A percentile compares a stretch with the other conserved stretches of the same genome.
These are phyloP conservation scores for Fomitiporia mediterranea DNA, from an alignment of 1,284 basidiomycete genomes.

Conservation along the genomic window DNA sequence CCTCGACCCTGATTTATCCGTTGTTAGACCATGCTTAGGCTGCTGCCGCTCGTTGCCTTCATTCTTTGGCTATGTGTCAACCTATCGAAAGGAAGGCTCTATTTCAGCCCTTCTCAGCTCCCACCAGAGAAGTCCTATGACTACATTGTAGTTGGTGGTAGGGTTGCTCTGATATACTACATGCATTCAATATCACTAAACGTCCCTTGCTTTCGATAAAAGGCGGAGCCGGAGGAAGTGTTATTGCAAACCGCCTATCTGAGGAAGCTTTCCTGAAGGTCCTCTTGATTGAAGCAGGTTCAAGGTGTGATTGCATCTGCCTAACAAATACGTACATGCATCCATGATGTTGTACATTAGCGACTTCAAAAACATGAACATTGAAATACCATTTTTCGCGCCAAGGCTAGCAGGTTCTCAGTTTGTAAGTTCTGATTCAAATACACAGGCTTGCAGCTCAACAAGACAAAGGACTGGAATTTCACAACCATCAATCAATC, in stretches of 20 bases:
- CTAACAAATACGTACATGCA: not conserved
- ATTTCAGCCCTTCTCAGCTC: not conserved
- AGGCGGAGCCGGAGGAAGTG: not conserved
- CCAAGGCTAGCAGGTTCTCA: not conserved
- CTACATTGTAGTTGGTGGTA: conserved; percentile 23
- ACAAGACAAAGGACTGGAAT: conserved; percentile 31
- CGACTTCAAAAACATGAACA: conserved; percentile 23
- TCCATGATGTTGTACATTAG: conserved; percentile 18
- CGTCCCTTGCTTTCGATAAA: no score
- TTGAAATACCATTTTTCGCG: conserved; percentile 21
- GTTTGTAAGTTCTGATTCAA: not conserved
- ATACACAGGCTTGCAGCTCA: conserved; percentile 6
- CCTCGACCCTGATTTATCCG: no score
- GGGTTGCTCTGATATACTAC: not conserved
- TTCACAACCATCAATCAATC: conserved; percentile 34
- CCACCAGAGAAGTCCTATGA: conserved; percentile 18
- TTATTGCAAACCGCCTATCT: not conserved
- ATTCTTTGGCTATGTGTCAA: no score
- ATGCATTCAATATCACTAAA: not conserved
- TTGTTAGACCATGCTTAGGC: no score
- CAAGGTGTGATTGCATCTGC: not conserved
- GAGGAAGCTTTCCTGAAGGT: not conserved
- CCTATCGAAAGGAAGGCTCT: no score
- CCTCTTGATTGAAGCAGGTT: not conserved
- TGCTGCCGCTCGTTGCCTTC: no score